Percentiles rank a stretch among this genome's conserved stretches.
These are phyloP conservation scores for Candida quercuum DNA, from an alignment of 805 yeast species.

Conservation along the genomic window DNA sequence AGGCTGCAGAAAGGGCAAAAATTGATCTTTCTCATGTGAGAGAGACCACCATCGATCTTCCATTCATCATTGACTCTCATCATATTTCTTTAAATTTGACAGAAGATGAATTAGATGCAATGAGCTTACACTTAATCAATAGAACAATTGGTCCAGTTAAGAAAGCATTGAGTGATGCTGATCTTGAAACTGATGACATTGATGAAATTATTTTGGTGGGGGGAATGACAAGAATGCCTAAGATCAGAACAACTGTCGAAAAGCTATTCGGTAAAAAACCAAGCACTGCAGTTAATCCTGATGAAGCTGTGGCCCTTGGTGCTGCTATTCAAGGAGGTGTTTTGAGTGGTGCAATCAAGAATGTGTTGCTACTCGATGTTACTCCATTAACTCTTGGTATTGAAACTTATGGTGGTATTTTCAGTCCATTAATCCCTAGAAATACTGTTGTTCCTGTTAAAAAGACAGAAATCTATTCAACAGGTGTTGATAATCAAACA, in stretches of 20 bases:
- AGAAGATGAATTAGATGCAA: conserved; percentile 61
- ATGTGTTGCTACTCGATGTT: conserved; percentile 73
- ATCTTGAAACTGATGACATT: conserved; percentile 54
- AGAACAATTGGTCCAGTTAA: conserved; percentile 70
- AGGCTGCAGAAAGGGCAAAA: conserved; percentile 72
- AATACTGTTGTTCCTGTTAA: conserved; percentile 75
- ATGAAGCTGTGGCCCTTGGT: conserved; percentile 88
- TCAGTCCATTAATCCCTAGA: conserved; percentile 72
- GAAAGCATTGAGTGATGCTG: conserved; percentile 72
- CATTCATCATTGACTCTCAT: conserved; percentile 58
- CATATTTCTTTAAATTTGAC: conserved; percentile 56
- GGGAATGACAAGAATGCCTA: conserved; percentile 91
- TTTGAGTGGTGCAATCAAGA: conserved; percentile 74
- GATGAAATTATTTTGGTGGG: conserved; percentile 79
- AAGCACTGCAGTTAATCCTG: conserved; percentile 76
- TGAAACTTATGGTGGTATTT: conserved; percentile 81
- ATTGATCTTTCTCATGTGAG: conserved; percentile 67
- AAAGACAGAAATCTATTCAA: conserved; percentile 68
- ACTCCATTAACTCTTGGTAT: conserved; percentile 81
- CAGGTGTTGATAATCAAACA: conserved; percentile 82
- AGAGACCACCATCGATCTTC: conserved; percentile 58
- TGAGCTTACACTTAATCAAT: conserved; percentile 61
- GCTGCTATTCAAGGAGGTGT: conserved; percentile 91
- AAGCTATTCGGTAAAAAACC: conserved; percentile 58
- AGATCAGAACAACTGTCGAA: conserved; percentile 58